Evolutionary conservation across 345 rosid species (phyloP).

Genomic region (Anastatica hierochuntica): DNA sequence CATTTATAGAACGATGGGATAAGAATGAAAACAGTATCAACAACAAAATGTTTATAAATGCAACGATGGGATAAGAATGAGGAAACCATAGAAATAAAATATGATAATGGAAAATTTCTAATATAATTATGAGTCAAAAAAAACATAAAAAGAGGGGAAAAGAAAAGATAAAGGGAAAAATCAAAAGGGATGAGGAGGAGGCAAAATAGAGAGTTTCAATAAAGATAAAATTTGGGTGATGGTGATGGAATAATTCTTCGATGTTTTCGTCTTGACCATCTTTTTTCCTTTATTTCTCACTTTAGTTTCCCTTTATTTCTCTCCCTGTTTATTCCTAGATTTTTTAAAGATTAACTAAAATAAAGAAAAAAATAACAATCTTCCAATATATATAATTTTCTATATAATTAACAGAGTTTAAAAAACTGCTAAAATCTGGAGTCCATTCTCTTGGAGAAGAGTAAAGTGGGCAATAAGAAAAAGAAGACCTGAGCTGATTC

Average conservation of each 20-base stretch:
- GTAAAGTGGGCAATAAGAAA: conserved; percentile 23
- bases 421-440: conserved; percentile 27
- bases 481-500: conserved; percentile 29
- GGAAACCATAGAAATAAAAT: background rate
- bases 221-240: conserved; percentile 36
- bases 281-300: conserved; percentile 29
- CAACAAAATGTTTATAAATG: conserved; percentile 9
- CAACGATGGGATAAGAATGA: conserved; percentile 8
- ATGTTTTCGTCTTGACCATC: conserved; percentile 38
- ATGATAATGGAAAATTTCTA: background rate
- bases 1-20: too few relatives aligned
- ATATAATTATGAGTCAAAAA: conserved; percentile 23
- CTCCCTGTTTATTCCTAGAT: conserved; percentile 11
- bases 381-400: background rate
- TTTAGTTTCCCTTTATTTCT: conserved; percentile 22
- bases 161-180: conserved; percentile 31
- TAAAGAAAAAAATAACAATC: background rate
- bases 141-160: conserved; percentile 29
- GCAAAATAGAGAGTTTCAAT: conserved; percentile 36
- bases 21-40: too few relatives aligned
- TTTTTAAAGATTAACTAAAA: background rate
- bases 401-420: background rate
- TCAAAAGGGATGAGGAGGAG: conserved; percentile 30
- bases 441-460: conserved; percentile 37
- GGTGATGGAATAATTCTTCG: conserved; percentile 32